These are phyloP conservation scores for Silene latifolia DNA, from an alignment of 148 eudicot species.

Conservation along the genomic window DNA sequence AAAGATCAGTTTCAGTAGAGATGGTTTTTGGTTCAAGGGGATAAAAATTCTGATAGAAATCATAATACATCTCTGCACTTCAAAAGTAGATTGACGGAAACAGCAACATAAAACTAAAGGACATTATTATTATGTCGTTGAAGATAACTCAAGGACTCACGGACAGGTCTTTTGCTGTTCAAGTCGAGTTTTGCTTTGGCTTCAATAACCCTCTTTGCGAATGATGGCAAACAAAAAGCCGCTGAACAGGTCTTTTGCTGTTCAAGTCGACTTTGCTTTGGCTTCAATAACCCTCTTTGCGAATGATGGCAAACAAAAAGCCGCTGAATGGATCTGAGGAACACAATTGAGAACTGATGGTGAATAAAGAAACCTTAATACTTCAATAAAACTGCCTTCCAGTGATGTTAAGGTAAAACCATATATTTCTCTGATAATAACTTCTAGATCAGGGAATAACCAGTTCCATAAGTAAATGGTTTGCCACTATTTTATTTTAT, in stretches of 20 bases:
- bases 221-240: conserved; percentile 95
- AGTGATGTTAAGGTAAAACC: no score
- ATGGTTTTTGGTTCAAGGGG: conserved; percentile 10
- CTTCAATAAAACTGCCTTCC: no score
- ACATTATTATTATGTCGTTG: conserved; percentile 14
- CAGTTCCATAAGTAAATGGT: not conserved
- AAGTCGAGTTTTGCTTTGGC: conserved; percentile 45
- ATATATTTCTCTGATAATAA: no score
- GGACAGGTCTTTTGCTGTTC: not conserved
- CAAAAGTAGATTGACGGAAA: not conserved
- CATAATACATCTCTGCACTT: not conserved
- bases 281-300: conserved; percentile 82
- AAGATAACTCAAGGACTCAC: conserved; percentile 3
- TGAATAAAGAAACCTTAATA: not conserved
- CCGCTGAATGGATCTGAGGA: conserved; percentile 78
- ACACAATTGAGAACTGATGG: not conserved
- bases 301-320: conserved; percentile 96
- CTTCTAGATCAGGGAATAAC: not conserved
- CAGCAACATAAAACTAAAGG: conserved; percentile 4
- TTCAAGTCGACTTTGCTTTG: conserved; percentile 40
- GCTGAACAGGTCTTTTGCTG: not conserved
- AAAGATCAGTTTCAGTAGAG: not conserved
- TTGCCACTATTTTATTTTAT: not conserved
- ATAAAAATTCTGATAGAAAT: not conserved
- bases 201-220: conserved; percentile 88